phyloP scores from a whole-genome alignment of 495 filamentous ascomycete genomes.

The Bathelium albidoporum region DNA sequence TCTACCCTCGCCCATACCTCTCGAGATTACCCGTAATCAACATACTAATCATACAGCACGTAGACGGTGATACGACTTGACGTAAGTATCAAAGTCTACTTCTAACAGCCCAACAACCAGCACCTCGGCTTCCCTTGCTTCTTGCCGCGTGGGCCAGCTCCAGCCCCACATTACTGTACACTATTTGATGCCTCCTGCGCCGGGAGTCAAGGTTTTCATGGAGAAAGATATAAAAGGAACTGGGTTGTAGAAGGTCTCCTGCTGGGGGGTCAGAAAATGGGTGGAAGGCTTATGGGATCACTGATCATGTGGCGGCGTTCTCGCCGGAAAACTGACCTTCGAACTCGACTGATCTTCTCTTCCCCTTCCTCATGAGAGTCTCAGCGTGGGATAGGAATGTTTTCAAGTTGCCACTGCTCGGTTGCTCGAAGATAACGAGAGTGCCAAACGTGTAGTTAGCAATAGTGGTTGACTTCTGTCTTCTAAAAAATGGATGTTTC shows the following conservation, averaged over 20 bases:
- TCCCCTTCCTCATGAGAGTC: neutral
- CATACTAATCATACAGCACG: neutral
- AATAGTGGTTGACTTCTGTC: no score
- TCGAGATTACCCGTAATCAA: neutral
- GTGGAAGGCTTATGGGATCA: neutral
- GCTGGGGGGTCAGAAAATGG: neutral
- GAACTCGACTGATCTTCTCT: neutral
- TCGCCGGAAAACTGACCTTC: neutral
- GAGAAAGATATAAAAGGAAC: neutral
- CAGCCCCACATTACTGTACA: neutral
- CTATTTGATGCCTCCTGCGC: neutral
- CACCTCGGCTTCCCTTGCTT: neutral
- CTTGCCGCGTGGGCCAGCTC: neutral
- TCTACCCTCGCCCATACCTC: neutral
- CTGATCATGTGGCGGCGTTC: neutral
- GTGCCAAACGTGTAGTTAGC: no score
- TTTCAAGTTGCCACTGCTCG: no score
- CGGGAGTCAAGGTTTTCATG: neutral
- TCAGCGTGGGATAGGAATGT: neutral
- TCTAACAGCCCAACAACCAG: neutral
- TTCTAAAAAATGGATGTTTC: no score
- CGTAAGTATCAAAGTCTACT: neutral
- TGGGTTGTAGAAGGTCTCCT: neutral
- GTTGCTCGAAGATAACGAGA: no score
- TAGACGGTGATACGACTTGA: neutral